Evolutionary conservation across 768 basidiomycete species (phyloP).

Genomic region (Termitomyces sp.): DNA sequence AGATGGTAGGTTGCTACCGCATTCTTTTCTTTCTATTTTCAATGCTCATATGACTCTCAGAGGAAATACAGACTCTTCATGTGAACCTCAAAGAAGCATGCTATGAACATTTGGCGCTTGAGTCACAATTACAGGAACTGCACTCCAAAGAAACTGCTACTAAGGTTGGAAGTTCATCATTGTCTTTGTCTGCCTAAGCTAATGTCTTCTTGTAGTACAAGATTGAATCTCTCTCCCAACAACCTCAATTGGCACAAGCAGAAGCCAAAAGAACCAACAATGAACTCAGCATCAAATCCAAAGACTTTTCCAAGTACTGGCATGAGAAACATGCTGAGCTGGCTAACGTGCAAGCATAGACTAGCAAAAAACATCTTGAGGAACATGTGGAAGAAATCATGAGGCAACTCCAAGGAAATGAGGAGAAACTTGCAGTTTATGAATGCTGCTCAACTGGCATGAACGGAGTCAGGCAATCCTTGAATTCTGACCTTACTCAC

Average conservation of each 20-base stretch:
- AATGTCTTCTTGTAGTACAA: slow-evolving; percentile 59
- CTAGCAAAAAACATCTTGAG: slow-evolving; percentile 75
- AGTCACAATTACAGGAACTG: slow-evolving; percentile 67
- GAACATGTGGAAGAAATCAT: slow-evolving; percentile 62
- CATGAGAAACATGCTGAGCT: slow-evolving; percentile 79
- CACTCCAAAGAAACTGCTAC: slow-evolving; percentile 74
- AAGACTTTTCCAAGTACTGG: slow-evolving; percentile 82
- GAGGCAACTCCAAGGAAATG: slow-evolving; percentile 66
- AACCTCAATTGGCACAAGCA: slow-evolving; percentile 70
- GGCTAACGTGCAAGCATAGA: slow-evolving; percentile 71
- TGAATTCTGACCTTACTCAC: slow-evolving; percentile 47
- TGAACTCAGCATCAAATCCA: slow-evolving; percentile 70
- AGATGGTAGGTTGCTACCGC: slow-evolving; percentile 57
- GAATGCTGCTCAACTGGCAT: slow-evolving; percentile 56
- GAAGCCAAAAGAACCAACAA: slow-evolving; percentile 70
- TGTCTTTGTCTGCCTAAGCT: neutral
- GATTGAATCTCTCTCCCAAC: slow-evolving; percentile 78
- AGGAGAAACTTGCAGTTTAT: slow-evolving; percentile 85
- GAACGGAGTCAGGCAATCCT: slow-evolving; percentile 26
- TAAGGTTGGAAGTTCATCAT: slow-evolving; percentile 42
- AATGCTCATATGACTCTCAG: slow-evolving; percentile 30
- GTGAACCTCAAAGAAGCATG: slow-evolving; percentile 69
- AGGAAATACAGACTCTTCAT: slow-evolving; percentile 70
- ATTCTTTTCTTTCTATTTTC: neutral
- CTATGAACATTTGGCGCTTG: slow-evolving; percentile 65